Conservation (phyloP, 106 monocot genomes). For the Iris macrosiphon region DNA sequence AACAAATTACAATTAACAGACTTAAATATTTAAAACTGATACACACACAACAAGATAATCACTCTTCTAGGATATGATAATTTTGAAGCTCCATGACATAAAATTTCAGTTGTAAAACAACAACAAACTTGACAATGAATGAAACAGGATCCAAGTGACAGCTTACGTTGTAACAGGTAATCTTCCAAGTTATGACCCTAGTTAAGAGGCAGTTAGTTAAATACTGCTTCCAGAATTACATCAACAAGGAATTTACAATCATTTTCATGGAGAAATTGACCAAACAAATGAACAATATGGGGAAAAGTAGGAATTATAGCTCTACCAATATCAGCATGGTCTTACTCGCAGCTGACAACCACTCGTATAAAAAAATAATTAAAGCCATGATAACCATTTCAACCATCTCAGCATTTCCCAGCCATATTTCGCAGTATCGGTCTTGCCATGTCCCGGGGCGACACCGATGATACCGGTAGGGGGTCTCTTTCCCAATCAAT, state of each 20-base stretch:
- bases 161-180: slow-evolving; percentile 1
- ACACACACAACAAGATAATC: neutral
- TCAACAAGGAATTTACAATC: neutral
- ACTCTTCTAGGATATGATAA: neutral
- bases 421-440: too few relatives aligned
- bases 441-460: too few relatives aligned
- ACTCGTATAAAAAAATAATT: too few relatives aligned
- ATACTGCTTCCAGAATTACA: neutral
- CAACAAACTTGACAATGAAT: neutral
- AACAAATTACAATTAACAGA: neutral
- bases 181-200: neutral
- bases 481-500: too few relatives aligned
- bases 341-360: neutral
- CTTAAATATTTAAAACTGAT: neutral
- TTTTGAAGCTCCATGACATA: neutral
- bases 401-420: too few relatives aligned
- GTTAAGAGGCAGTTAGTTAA: neutral
- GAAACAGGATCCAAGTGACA: neutral
- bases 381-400: too few relatives aligned
- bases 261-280: neutral
- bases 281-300: neutral
- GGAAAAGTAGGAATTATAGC: neutral
- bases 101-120: too few relatives aligned
- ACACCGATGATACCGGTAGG: too few relatives aligned
- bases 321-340: neutral